Base-by-base conservation (phyloP, 176 grass and related monocot species). In the Alloteropsis semialata region DNA sequence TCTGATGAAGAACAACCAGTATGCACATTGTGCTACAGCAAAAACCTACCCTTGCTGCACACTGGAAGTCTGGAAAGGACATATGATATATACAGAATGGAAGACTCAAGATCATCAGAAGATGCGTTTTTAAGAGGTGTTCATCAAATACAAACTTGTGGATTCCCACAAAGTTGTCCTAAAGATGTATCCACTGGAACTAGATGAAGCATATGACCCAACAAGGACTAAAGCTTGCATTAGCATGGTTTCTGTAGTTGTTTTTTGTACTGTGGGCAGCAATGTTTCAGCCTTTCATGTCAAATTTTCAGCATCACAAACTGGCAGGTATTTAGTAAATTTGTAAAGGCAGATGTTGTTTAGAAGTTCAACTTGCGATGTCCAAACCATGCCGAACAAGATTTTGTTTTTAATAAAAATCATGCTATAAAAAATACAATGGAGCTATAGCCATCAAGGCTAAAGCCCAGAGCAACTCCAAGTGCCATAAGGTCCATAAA, bases 401-500 rank as follows among this genome's bases (percentile, higher is more conserved):
- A 46, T 22, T 79, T 74, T 74, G 55, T 48, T 61, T 65, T 18
- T 53, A 55, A 38, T 25, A 46, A 30, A 51, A 67, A 9, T 15
- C 48, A 39, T 65, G 51, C 32, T 56, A 57, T 56, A 57, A 43
- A 81, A 59, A 25, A 10, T 29, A 79, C 12, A 15, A 69, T 41
- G 79, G 15, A 41, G 17, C 55, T 58, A 17, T 32, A 84, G 86
- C 50, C 27, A 58, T 77, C 62, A 79, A 60, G 11, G 27, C 14
- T 62, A 69, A 79, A 51, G 8, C 21, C 19, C 8, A 21, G 65
- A 65, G 24, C 59, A 65, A 41, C n/a, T 84, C 17, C 30, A 65
- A 82, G 72, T 38, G 65, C 9, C 64, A 82, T 77, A 69, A 76
- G 19, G 28, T 54, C 15, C 59, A 66, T 41, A 81, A 76, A 5